Conservation (phyloP, 139 green algal species). For the Chlorella sp. region DNA sequence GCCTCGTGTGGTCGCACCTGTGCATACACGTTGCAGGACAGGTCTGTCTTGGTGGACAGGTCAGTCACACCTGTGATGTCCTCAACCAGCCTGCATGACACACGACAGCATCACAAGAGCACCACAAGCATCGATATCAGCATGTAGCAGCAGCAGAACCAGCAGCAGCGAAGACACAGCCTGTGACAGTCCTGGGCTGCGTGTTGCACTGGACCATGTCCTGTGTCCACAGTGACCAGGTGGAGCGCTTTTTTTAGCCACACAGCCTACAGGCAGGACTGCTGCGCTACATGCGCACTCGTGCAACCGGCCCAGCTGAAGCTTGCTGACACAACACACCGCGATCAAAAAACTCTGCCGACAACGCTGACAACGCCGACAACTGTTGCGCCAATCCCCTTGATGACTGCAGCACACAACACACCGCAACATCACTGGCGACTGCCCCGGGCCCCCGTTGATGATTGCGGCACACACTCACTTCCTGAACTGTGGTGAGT, state of each 20-base stretch:
- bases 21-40: constrained; percentile 82
- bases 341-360: no score
- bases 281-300: no score
- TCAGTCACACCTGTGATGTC: constrained; percentile 57
- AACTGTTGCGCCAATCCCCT: not conserved
- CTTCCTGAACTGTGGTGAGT: constrained; percentile 52
- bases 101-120: not conserved
- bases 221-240: not conserved
- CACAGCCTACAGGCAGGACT: not conserved
- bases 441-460: not conserved
- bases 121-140: not conserved
- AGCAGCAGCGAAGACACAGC: no score
- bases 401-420: not conserved
- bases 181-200: not conserved
- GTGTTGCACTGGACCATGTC: not conserved
- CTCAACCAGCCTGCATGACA: constrained; percentile 4
- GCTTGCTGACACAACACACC: no score
- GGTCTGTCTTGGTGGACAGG: constrained; percentile 72
- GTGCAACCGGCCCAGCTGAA: no score
- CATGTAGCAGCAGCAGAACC: not conserved
- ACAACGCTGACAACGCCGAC: not conserved
- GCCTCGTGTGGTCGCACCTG: no score
- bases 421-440: not conserved
- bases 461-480: not conserved
- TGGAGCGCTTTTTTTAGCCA: not conserved